Percentiles rank a stretch among this genome's conserved stretches.
Conservation (phyloP, 2,329 filamentous ascomycete species). For the Aspergillus alliaceus region DNA sequence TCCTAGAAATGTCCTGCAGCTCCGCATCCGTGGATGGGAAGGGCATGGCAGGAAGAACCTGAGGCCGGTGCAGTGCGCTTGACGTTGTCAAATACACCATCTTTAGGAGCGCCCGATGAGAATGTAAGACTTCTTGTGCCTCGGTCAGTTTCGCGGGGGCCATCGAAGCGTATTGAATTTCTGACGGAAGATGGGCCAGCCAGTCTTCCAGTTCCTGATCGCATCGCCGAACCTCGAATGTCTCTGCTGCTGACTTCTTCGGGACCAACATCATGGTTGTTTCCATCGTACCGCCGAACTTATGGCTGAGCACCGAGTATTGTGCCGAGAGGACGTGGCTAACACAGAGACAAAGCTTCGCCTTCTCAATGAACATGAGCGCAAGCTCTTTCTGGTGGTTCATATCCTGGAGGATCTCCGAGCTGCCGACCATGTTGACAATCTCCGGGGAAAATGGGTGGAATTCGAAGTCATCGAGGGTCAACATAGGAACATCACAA, state of each 20-base stretch:
- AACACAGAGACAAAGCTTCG: constrained; percentile 84
- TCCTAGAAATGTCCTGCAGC: constrained; percentile 77
- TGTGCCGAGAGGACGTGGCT: constrained; percentile 87
- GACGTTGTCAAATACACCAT: constrained; percentile 93
- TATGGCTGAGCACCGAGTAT: constrained; percentile 85
- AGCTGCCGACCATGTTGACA: constrained; percentile 67
- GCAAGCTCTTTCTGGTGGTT: constrained; percentile 76
- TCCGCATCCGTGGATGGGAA: constrained; percentile 59
- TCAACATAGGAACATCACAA: constrained; percentile 89
- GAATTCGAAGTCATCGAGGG: constrained; percentile 80
- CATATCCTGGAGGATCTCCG: constrained; percentile 68
- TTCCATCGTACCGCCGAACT: constrained; percentile 70
- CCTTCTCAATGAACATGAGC: constrained; percentile 86
- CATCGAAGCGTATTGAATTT: constrained; percentile 69
- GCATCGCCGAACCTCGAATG: constrained; percentile 74
- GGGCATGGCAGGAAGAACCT: constrained; percentile 77
- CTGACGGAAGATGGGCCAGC: constrained; percentile 69
- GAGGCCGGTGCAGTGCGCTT: constrained; percentile 85
- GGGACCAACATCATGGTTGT: constrained; percentile 87
- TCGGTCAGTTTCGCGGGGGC: constrained; percentile 56
- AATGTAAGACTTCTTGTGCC: constrained; percentile 52
- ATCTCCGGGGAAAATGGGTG: constrained; percentile 66
- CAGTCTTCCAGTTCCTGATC: constrained; percentile 78
- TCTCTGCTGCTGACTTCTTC: constrained; percentile 81
- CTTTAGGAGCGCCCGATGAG: constrained; percentile 84